Base-by-base conservation (phyloP, 805 yeast genomes). In the Nakazawaea ishiwadae region DNA sequence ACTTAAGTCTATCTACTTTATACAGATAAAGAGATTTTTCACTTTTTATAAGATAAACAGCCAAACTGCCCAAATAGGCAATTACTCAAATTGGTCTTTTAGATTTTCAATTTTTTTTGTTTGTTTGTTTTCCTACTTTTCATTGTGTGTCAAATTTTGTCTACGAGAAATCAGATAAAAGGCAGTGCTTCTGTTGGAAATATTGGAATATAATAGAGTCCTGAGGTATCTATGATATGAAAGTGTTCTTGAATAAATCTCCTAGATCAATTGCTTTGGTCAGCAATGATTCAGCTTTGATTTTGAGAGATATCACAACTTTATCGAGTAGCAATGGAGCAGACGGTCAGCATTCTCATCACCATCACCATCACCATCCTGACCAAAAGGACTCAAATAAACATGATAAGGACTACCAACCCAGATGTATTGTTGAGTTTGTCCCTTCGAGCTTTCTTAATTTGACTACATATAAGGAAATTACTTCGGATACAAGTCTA, bases 231-330 rank as follows among this genome's bases (percentile, higher is more conserved):
- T 10, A 17, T 11, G 14, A n/a, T 21, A 84, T 85, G 89, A 73
- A 65, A 57, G 70, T 85, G 10, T 79, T 69, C 58, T 68, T 84
- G 40, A 77, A 83, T 42, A 75, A 71, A 43, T 58, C 67, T 26
- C 91, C 93, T 2, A 66, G 96, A 41, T 73, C 90, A 9, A 66
- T 86, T 44, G 82, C 86, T 2, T 65, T 88, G 3, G 75, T 79
- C 3, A 73, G 82, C 16, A 69, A 72, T 33, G 73, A 71, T 20
- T 73, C 68, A 54, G 85, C 81, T 1, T 65, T 88, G 45, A 66
- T 81, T 3, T 67, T 88, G 36, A 68, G 81, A 37, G 78, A 73
- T 46, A 72, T 19, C 46, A 48, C 40, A 24, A 37, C 41, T 8
- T 27, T 37, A n/a, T 29, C 39, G 14, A 30, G 16, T 17, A 18